These are phyloP conservation scores for Claviceps arundinis DNA, from an alignment of 2,329 filamentous ascomycete species.

Conservation along the genomic window DNA sequence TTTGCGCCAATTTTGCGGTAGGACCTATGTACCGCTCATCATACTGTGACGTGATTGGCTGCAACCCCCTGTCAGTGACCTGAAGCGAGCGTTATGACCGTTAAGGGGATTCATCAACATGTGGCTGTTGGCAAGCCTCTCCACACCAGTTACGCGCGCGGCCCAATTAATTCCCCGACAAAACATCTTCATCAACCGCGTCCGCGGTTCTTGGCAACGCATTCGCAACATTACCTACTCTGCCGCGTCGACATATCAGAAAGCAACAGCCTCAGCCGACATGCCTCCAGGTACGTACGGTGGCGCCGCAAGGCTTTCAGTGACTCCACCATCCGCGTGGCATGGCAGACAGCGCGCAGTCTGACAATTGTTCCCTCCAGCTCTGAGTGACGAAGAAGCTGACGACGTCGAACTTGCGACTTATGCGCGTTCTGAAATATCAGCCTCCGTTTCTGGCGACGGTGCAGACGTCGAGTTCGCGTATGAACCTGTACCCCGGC, in stretches of 20 bases:
- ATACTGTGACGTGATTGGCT: too few species aligned
- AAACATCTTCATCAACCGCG: background rate
- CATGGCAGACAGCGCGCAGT: background rate
- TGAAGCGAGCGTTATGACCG: too few species aligned
- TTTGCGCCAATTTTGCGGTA: too few species aligned
- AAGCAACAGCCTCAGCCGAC: background rate
- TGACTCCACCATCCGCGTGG: background rate
- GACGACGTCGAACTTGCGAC: slow-evolving; percentile 17
- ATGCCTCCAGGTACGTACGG: slow-evolving; percentile 5
- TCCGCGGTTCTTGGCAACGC: background rate
- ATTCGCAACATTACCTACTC: background rate
- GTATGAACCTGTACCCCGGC: background rate
- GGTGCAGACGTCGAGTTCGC: slow-evolving; percentile 1
- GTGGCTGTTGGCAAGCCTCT: background rate
- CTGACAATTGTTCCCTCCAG: slow-evolving; percentile 14
- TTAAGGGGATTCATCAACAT: too few species aligned
- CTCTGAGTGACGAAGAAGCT: slow-evolving; percentile 23
- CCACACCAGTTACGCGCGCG: background rate
- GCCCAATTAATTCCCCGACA: background rate
- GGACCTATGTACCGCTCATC: too few species aligned
- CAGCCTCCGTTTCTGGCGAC: slow-evolving; percentile 10
- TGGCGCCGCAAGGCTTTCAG: background rate
- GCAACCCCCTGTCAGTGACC: too few species aligned
- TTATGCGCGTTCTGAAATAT: slow-evolving; percentile 13
- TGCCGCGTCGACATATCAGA: background rate